Percentiles rank a stretch among this genome's conserved stretches.
Evolutionary conservation across 106 monocot species (phyloP).

Genomic region (Triglochin maritima): DNA sequence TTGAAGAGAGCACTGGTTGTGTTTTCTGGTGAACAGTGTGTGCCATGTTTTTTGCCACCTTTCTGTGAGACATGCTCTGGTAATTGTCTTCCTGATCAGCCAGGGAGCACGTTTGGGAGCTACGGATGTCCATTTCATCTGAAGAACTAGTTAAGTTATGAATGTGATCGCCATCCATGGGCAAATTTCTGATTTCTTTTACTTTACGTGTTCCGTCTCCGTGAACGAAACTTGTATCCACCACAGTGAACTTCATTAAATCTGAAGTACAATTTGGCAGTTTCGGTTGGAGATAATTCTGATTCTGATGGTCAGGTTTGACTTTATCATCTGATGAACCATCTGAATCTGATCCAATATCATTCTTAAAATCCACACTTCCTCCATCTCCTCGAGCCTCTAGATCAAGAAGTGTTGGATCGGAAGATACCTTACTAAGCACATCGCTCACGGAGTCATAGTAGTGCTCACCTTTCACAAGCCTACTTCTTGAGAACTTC

Average conservation of each 20-base stretch:
- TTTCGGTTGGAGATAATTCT: constrained; percentile 7
- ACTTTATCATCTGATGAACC: not conserved
- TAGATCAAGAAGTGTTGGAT: constrained; percentile 62
- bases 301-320: not conserved
- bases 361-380: constrained; percentile 11
- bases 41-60: not conserved
- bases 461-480: constrained; percentile 79
- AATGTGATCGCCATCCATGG: not conserved
- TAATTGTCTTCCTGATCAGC: constrained; percentile 4
- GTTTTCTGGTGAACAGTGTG: not conserved
- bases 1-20: not conserved
- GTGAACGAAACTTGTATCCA: constrained; percentile 25
- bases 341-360: constrained; percentile 5
- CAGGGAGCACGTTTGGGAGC: constrained; percentile 7
- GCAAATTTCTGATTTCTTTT: constrained; percentile 16
- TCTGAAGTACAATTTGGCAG: constrained; percentile 4
- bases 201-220: constrained; percentile 9
- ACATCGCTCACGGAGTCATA: constrained; percentile 93
- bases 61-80: not conserved
- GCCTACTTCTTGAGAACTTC: constrained; percentile 75
- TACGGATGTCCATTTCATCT: not conserved
- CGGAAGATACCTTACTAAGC: constrained; percentile 68
- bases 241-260: constrained; percentile 24
- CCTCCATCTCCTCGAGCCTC: constrained; percentile 32
- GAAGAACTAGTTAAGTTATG: constrained; percentile 7